Conservation (phyloP, 2,329 filamentous ascomycete genomes). For the Sporothrix variecibatus region DNA sequence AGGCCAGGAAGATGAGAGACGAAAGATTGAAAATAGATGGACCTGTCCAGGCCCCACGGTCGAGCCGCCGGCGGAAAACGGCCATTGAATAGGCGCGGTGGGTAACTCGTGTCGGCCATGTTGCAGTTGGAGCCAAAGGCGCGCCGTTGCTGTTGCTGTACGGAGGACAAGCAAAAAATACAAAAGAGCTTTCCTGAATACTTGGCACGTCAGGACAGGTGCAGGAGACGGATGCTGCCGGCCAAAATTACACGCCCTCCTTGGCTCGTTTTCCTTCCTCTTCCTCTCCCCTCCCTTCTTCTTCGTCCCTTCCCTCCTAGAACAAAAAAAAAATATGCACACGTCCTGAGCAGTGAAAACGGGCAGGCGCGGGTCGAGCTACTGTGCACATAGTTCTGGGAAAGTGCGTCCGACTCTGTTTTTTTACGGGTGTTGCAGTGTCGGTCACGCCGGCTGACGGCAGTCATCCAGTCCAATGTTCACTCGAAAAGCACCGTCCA, state of each 20-base stretch:
- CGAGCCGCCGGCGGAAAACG: constrained; percentile 5
- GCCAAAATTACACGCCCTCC: not conserved
- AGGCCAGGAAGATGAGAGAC: not conserved
- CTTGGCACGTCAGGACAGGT: not conserved
- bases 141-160: not conserved
- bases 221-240: not conserved
- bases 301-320: not conserved
- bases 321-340: not conserved
- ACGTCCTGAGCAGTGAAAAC: not conserved
- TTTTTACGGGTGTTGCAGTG: not conserved
- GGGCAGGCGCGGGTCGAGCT: not conserved
- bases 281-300: not conserved
- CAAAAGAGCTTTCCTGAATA: not conserved
- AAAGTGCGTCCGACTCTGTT: not conserved
- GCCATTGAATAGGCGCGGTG: not conserved
- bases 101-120: not conserved
- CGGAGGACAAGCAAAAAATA: not conserved
- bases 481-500: not conserved
- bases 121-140: not conserved
- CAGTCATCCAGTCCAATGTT: not conserved
- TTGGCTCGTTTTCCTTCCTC: not conserved
- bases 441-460: constrained; percentile 15
- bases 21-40: not conserved
- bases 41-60: constrained; percentile 1
- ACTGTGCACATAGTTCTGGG: not conserved